Conservation (phyloP, 2,329 filamentous ascomycete genomes). For the Pseudogymnoascus sp. region DNA sequence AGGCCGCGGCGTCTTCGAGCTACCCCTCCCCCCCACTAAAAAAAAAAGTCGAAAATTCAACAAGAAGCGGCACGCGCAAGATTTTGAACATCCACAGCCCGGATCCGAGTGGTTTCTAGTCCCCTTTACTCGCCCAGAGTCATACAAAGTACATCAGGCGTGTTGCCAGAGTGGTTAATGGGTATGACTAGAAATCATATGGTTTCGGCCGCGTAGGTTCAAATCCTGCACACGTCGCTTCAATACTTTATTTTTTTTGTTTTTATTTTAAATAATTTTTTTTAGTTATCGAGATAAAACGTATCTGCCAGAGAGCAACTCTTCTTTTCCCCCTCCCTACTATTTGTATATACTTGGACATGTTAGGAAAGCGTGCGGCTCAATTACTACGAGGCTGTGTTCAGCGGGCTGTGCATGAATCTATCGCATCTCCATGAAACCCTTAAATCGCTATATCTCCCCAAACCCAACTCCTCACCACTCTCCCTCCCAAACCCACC, state of each 20-base stretch:
- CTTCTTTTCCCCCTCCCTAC: not conserved
- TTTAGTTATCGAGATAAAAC: not conserved
- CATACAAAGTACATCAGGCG: not conserved
- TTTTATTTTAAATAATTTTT: not conserved
- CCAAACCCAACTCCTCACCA: no score
- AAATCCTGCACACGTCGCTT: not conserved
- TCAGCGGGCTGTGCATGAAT: no score
- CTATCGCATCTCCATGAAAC: no score
- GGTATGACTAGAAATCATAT: conserved; percentile 4
- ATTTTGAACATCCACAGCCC: not conserved
- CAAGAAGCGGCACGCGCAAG: not conserved
- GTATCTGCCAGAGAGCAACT: not conserved
- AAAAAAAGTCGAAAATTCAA: not conserved
- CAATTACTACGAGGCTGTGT: no score
- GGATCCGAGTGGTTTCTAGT: no score
- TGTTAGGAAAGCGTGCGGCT: no score
- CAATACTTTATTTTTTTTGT: not conserved
- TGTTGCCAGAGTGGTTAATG: conserved; percentile 3
- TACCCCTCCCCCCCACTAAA: not conserved
- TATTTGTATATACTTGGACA: no score
- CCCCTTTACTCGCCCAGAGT: not conserved
- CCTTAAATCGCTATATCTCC: no score
- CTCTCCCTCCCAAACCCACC: no score
- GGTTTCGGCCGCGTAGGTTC: not conserved
- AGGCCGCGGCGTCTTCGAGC: not conserved